Percentiles rank a stretch among this genome's conserved stretches.
phyloP scores from a whole-genome alignment of 2,329 filamentous ascomycete species.

The Aspergillus alliaceus region DNA sequence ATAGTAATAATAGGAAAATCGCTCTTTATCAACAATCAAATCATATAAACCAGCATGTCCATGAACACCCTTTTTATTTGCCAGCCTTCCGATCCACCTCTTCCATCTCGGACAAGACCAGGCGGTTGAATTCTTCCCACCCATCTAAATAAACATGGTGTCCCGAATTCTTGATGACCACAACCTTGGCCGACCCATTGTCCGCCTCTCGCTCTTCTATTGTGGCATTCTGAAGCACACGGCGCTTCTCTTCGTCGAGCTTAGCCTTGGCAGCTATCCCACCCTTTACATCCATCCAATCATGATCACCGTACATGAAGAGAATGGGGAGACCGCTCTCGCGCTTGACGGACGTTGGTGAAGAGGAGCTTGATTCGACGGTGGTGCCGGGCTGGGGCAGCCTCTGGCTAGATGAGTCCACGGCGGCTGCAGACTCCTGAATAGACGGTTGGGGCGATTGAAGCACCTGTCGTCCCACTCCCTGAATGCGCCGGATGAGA shows the following conservation, averaged over 20 bases:
- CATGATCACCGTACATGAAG: conserved; percentile 94
- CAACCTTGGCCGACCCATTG: conserved; percentile 77
- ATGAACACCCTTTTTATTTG: not conserved
- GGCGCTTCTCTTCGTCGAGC: conserved; percentile 66
- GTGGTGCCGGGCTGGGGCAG: conserved; percentile 31
- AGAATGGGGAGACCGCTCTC: conserved; percentile 78
- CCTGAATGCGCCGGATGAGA: conserved; percentile 81
- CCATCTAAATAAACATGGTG: conserved; percentile 74
- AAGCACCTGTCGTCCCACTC: conserved; percentile 73
- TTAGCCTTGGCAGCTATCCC: conserved; percentile 78
- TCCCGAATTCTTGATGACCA: conserved; percentile 71
- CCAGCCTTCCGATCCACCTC: conserved; percentile 49
- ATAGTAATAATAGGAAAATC: too few species aligned
- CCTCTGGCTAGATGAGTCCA: conserved; percentile 8
- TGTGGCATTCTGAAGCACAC: conserved; percentile 61
- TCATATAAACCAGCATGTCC: too few species aligned
- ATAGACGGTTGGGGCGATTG: conserved; percentile 20
- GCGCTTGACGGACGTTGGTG: conserved; percentile 28
- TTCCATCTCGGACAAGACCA: conserved; percentile 66
- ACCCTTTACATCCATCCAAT: conserved; percentile 97
- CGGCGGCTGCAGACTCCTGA: conserved; percentile 11
- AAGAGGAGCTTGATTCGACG: not conserved
- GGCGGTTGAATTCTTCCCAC: conserved; percentile 67
- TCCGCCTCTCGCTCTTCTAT: conserved; percentile 68
- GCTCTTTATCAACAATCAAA: not conserved